Percentiles rank a stretch among this genome's conserved stretches.
Evolutionary conservation across 2,329 filamentous ascomycete genomes (phyloP).

Genomic region (Colletotrichum acutatum): DNA sequence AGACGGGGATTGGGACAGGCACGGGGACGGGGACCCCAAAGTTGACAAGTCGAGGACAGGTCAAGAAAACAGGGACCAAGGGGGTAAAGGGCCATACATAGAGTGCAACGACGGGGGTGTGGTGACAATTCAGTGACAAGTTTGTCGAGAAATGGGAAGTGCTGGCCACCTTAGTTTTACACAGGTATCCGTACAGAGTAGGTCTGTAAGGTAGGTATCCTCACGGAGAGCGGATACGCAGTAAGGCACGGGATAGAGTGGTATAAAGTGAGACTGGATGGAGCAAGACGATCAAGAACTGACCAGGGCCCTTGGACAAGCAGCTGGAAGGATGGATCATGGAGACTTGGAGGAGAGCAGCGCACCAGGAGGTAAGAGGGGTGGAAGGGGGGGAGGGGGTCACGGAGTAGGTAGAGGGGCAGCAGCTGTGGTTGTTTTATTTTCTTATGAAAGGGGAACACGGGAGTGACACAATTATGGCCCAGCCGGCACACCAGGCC

Average conservation of each 20-base stretch:
- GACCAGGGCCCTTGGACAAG: constrained; percentile 25
- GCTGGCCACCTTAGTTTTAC: too few species aligned
- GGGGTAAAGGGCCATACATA: neutral
- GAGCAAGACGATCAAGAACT: constrained; percentile 16
- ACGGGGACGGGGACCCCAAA: neutral
- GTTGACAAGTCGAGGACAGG: constrained; percentile 6
- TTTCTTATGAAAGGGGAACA: constrained; percentile 36
- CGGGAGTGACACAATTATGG: constrained; percentile 34
- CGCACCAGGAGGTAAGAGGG: neutral
- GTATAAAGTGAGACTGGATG: constrained; percentile 16
- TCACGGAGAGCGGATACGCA: constrained; percentile 5
- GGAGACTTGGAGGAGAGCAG: neutral
- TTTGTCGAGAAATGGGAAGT: neutral
- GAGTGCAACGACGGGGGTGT: constrained; percentile 4
- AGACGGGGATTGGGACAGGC: too few species aligned
- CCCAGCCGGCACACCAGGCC: constrained; percentile 23
- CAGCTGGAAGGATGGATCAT: constrained; percentile 25
- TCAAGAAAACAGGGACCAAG: neutral
- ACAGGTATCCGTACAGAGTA: too few species aligned
- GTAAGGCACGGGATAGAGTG: too few species aligned
- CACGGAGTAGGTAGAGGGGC: constrained; percentile 13
- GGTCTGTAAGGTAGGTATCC: too few species aligned
- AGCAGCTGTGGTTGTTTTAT: constrained; percentile 27
- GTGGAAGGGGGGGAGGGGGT: neutral
- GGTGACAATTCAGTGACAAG: constrained; percentile 34